Conservation (phyloP, 1,284 basidiomycete genomes). For the Anthracocystis panici-leucophaei region DNA sequence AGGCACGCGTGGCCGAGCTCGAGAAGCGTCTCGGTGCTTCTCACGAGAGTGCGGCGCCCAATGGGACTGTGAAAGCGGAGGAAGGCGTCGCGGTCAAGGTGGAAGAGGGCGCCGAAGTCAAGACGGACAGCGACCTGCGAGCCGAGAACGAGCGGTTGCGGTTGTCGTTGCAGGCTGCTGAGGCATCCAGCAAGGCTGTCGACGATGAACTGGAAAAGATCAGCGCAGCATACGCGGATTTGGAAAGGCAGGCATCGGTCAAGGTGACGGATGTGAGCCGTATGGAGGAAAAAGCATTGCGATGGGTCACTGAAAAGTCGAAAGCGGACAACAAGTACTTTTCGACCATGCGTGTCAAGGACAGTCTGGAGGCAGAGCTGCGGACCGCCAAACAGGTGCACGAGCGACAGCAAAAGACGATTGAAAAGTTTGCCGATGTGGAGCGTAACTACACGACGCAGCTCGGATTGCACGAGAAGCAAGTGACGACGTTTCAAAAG, state of each 20-base stretch:
- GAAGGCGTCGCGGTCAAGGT: slow-evolving; percentile 7
- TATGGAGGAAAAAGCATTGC: slow-evolving; percentile 80
- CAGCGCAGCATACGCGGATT: slow-evolving; percentile 86
- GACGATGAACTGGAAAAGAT: slow-evolving; percentile 88
- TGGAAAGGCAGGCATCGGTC: slow-evolving; percentile 83
- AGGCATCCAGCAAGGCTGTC: slow-evolving; percentile 62
- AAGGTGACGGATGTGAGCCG: slow-evolving; percentile 84
- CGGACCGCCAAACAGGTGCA: slow-evolving; percentile 77
- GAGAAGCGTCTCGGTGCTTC: slow-evolving; percentile 25
- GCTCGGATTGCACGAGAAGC: slow-evolving; percentile 75
- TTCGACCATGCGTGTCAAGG: slow-evolving; percentile 88
- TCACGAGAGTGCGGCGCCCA: slow-evolving; percentile 14
- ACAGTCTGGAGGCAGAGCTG: slow-evolving; percentile 82
- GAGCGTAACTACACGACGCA: slow-evolving; percentile 76
- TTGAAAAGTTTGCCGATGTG: slow-evolving; percentile 79
- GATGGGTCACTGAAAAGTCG: slow-evolving; percentile 75
- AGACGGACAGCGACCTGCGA: slow-evolving; percentile 67
- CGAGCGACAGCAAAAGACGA: slow-evolving; percentile 82
- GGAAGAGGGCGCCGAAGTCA: slow-evolving; percentile 8
- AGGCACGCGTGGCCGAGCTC: slow-evolving; percentile 40
- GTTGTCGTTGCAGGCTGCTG: slow-evolving; percentile 37
- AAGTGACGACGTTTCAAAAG: slow-evolving; percentile 70
- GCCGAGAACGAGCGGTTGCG: slow-evolving; percentile 75
- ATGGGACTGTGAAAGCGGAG: slow-evolving; percentile 16
- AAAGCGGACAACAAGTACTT: slow-evolving; percentile 97